phyloP scores from a whole-genome alignment of 1,284 basidiomycete species.

The Rhodotorula sp. region DNA sequence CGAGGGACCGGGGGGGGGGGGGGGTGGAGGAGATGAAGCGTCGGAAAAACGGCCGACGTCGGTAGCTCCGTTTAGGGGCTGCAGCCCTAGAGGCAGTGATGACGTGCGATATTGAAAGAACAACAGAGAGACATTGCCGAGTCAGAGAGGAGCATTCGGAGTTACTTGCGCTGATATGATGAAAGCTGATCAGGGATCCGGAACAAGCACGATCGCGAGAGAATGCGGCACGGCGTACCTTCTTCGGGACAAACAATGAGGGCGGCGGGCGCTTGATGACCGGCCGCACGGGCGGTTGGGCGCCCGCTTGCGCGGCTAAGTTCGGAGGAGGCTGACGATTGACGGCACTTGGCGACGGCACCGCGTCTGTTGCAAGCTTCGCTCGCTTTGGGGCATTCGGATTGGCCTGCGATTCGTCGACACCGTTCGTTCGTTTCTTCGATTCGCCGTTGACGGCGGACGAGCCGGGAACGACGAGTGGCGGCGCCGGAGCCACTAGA shows the following conservation, averaged over 20 bases:
- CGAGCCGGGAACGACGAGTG: background rate
- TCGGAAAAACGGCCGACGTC: no score
- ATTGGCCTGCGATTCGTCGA: background rate
- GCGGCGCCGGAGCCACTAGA: slow-evolving; percentile 4
- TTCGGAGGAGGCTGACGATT: background rate
- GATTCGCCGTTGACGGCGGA: background rate
- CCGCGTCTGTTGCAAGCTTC: no score
- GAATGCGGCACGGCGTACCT: background rate
- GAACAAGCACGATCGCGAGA: background rate
- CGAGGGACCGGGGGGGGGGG: no score
- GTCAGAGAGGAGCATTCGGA: no score
- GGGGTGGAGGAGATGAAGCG: no score
- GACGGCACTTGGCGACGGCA: background rate
- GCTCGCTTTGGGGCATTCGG: background rate
- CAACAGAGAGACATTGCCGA: background rate
- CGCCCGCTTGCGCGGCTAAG: background rate
- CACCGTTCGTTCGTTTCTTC: slow-evolving; percentile 2
- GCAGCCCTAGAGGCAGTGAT: background rate
- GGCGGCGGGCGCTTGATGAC: slow-evolving; percentile 12
- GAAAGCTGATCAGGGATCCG: background rate
- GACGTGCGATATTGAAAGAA: background rate
- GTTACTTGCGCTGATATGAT: background rate
- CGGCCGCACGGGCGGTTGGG: background rate
- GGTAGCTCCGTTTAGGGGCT: no score
- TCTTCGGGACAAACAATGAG: slow-evolving; percentile 29